Evolutionary conservation across 495 filamentous ascomycete species (phyloP).

Genomic region (Collariella sp.): DNA sequence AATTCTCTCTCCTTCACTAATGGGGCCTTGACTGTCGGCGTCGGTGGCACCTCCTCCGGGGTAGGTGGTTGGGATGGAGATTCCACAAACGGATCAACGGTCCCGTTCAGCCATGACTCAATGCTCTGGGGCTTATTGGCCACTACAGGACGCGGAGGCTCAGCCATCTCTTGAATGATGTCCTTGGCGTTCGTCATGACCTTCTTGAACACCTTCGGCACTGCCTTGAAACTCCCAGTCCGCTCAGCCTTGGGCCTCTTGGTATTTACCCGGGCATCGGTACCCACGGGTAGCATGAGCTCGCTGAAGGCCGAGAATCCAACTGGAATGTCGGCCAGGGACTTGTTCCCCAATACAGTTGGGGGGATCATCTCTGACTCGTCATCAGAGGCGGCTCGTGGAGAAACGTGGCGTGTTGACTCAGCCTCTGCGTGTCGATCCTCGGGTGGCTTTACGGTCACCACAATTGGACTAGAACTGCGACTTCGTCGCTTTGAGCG

Average conservation of each 20-base stretch:
- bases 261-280: conserved; percentile 30
- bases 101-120: conserved; percentile 67
- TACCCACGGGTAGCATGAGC: conserved; percentile 42
- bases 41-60: conserved; percentile 6
- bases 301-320: conserved; percentile 52
- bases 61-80: conserved; percentile 25
- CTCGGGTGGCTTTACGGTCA: conserved; percentile 20
- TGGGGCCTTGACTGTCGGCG: not conserved
- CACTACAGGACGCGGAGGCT: conserved; percentile 37
- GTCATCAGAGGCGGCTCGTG: conserved; percentile 11
- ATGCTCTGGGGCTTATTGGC: conserved; percentile 51
- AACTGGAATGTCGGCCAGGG: conserved; percentile 46
- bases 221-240: conserved; percentile 40
- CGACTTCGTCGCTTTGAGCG: conserved; percentile 11
- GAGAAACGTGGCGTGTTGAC: not conserved
- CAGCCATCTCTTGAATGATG: conserved; percentile 45
- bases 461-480: conserved; percentile 13
- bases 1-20: not conserved
- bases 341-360: conserved; percentile 36
- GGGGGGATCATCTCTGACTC: conserved; percentile 30
- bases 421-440: conserved; percentile 6
- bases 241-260: conserved; percentile 38
- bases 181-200: conserved; percentile 47
- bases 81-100: conserved; percentile 65
- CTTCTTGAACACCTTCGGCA: conserved; percentile 48